A percentile compares a stretch with the other conserved stretches of the same genome.
Evolutionary conservation across 164 flowering plant species (phyloP).

Genomic region (Magnolia sinica): DNA sequence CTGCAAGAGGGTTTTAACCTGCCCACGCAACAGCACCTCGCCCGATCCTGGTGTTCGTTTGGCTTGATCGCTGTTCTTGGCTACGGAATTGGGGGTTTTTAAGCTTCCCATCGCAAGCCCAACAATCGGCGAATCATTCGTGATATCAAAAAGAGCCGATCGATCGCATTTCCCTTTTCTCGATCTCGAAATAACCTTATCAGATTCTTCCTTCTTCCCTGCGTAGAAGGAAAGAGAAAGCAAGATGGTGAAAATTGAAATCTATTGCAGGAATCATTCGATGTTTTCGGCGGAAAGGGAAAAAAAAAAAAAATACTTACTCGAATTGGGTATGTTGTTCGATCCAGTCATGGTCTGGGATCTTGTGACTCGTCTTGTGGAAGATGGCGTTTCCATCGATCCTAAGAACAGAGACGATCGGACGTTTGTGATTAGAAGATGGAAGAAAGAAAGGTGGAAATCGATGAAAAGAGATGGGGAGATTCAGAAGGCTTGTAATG

Average conservation of each 20-base stretch:
- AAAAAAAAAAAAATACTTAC: constrained; percentile 10
- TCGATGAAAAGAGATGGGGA: not conserved
- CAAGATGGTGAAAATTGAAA: not conserved
- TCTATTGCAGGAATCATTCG: not conserved
- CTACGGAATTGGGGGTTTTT: constrained; percentile 60
- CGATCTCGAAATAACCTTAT: constrained; percentile 40
- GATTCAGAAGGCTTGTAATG: not conserved
- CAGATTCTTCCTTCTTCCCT: constrained; percentile 54
- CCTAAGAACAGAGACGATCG: not conserved
- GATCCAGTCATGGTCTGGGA: constrained; percentile 42
- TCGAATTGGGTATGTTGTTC: constrained; percentile 19
- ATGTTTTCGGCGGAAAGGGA: not conserved
- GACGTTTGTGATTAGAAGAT: not conserved
- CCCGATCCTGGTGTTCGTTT: constrained; percentile 80
- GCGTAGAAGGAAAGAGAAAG: constrained; percentile 11
- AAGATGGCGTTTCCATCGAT: constrained; percentile 80
- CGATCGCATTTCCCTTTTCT: constrained; percentile 41
- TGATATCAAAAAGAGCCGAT: constrained; percentile 62
- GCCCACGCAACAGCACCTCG: constrained; percentile 76
- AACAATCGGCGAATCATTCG: constrained; percentile 87
- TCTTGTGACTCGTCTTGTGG: constrained; percentile 66
- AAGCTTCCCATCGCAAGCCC: constrained; percentile 60
- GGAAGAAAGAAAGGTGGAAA: not conserved
- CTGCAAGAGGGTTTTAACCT: constrained; percentile 78
- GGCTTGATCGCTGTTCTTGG: constrained; percentile 29